Evolutionary conservation across 1,284 basidiomycete species (phyloP), one percentile per base, ranked within the genome.

Genomic region (Boletus holoroseus): DNA sequence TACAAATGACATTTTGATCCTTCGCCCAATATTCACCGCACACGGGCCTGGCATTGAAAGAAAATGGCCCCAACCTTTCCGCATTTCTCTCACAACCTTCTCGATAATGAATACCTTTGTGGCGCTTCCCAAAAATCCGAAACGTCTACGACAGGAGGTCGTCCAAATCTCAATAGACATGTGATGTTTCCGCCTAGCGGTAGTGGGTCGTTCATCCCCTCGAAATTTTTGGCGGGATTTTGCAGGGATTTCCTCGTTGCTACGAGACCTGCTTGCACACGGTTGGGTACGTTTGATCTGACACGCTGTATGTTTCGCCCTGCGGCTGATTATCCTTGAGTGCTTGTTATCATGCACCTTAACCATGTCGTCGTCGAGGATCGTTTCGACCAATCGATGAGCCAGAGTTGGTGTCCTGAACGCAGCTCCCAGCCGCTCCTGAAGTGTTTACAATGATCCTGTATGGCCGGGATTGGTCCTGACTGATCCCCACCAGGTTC

Each of bases 21-120:
- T 30, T 26, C n/a, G 5, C 12, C 13, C 28, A 5, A 12, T 5
- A 1, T 22, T 22, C 34, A 32, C 27, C n/a, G 35, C 35, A 31
- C 40, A 42, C 47, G 7, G 30, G 15, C 36, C 38, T 44, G 42
- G 16, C 27, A 42, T 39, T 20, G 34, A 43, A 22, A 32, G 27
- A 20, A 27, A 27, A 35, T 24, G 12, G 1, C 18, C 41, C 18
- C 15, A n/a, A 28, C 7, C n/a, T 30, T 22, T 26, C 7, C 32
- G n/a, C 16, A 26, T 40, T 40, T 26, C 16, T 43, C 20, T 38
- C 32, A 39, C 24, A 32, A 28, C 37, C 31, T 32, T 48, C 22
- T 39, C 41, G 13, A 53, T 40, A 26, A 32, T 12, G 35, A 36
- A 44, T 26, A 18, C 12, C 55, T 32, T 55, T 41, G 55, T 58